These are phyloP conservation scores for Populus euphratica DNA, from an alignment of 345 rosid genomes.

Conservation along the genomic window DNA sequence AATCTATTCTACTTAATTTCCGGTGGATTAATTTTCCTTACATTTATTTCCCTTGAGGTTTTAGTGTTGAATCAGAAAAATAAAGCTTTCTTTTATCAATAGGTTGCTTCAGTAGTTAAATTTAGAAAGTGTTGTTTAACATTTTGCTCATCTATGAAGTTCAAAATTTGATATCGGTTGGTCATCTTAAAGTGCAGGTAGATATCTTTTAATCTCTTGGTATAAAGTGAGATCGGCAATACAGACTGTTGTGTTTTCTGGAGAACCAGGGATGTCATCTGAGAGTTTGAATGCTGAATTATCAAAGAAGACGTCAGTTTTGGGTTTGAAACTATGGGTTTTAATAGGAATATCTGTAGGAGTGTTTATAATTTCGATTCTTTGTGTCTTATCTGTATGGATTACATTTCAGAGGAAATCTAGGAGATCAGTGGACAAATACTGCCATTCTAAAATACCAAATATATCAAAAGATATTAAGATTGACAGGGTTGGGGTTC, in stretches of 20 bases:
- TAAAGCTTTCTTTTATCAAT: not conserved
- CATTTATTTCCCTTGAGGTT: constrained; percentile 13
- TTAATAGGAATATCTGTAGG: constrained; percentile 76
- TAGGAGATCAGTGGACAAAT: constrained; percentile 49
- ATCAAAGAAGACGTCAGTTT: constrained; percentile 68
- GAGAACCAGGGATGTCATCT: constrained; percentile 55
- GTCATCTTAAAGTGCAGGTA: constrained; percentile 20
- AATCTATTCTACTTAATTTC: constrained; percentile 10
- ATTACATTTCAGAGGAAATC: constrained; percentile 62
- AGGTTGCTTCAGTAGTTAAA: not conserved
- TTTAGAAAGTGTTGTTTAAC: not conserved
- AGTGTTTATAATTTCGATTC: constrained; percentile 73
- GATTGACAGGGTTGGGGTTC: constrained; percentile 68
- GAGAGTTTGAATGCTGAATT: constrained; percentile 64
- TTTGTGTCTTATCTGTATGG: constrained; percentile 78
- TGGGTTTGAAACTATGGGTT: constrained; percentile 90
- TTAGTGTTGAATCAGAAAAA: constrained; percentile 13
- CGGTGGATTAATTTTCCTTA: constrained; percentile 15
- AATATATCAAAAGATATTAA: constrained; percentile 79
- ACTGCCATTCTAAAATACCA: constrained; percentile 63
- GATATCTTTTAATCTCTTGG: constrained; percentile 22
- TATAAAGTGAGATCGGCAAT: not conserved
- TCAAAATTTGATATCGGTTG: not conserved
- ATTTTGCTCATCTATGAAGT: not conserved
- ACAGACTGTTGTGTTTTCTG: not conserved